phyloP scores from a whole-genome alignment of 306 rosid genomes.

The Cucumis hystrix region DNA sequence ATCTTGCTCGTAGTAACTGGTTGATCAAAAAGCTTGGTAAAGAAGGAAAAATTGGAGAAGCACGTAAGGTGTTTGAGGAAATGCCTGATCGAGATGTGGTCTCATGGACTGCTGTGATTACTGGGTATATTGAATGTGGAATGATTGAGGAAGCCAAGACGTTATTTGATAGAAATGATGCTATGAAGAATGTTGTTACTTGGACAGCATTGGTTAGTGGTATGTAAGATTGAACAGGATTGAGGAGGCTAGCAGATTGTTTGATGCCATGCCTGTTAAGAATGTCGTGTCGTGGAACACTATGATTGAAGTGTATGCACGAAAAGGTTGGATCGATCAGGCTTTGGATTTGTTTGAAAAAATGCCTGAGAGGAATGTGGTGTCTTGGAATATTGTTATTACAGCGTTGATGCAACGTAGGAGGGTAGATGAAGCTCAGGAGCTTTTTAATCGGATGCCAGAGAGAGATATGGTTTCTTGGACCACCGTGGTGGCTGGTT shows the following conservation, averaged over 20 bases:
- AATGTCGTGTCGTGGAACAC: constrained; percentile 45
- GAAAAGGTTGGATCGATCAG: constrained; percentile 11
- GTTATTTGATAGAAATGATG: constrained; percentile 29
- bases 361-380: constrained; percentile 38
- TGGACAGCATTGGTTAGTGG: constrained; percentile 39
- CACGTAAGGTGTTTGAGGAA: constrained; percentile 26
- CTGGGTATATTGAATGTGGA: constrained; percentile 23
- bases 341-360: constrained; percentile 25
- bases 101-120: constrained; percentile 32
- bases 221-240: constrained; percentile 18
- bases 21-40: constrained; percentile 16
- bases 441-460: constrained; percentile 24
- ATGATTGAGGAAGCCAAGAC: constrained; percentile 30
- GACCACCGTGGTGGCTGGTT: constrained; percentile 29
- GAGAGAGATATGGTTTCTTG: constrained; percentile 37
- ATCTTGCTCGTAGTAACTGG: constrained; percentile 24
- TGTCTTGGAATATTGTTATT: constrained; percentile 35
- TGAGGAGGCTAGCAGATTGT: constrained; percentile 27
- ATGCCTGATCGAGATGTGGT: constrained; percentile 32
- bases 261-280: constrained; percentile 31
- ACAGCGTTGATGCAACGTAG: constrained; percentile 16
- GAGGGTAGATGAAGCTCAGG: constrained; percentile 25
- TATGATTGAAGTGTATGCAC: constrained; percentile 35
- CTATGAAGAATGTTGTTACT: constrained; percentile 35
- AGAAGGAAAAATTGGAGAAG: constrained; percentile 20